Percentiles rank a stretch among this genome's conserved stretches.
These are phyloP conservation scores for Phlyctochytrium planicorne DNA, from an alignment of 192 early-diverging fungal genomes.

Conservation along the genomic window DNA sequence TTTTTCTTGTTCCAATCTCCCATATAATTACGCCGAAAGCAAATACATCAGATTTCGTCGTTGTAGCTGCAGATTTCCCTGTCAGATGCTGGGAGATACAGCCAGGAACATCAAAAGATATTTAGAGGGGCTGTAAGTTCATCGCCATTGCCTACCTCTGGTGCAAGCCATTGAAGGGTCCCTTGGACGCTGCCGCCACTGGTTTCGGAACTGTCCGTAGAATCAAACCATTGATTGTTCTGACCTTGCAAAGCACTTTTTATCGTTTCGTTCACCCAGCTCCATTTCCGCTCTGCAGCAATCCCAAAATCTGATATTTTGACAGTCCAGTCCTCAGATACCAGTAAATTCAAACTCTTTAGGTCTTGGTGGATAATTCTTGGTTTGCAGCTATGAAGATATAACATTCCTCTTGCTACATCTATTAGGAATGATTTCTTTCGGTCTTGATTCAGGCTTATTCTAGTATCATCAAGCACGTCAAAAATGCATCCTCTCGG, in stretches of 20 bases:
- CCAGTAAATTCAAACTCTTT: slow-evolving; percentile 3
- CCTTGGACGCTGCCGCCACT: no score
- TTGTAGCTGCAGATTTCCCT: not conserved
- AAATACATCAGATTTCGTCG: not conserved
- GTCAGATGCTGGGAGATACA: no score
- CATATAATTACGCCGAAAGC: slow-evolving; percentile 1
- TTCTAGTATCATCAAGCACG: not conserved
- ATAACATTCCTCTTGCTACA: not conserved
- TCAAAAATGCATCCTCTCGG: not conserved
- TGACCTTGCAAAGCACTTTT: not conserved
- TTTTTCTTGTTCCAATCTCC: slow-evolving; percentile 1
- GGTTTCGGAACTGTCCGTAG: no score
- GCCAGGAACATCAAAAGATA: no score
- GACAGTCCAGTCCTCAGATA: not conserved
- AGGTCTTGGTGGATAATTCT: slow-evolving; percentile 3
- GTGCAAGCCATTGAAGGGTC: no score
- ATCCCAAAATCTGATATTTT: not conserved
- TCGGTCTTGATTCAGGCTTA: not conserved
- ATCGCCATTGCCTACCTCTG: no score
- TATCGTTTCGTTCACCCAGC: no score
- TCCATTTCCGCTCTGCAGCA: no score
- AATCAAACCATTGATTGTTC: not conserved
- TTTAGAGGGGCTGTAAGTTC: no score
- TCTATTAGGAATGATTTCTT: not conserved
- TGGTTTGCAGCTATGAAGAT: not conserved